These are phyloP conservation scores for Pyrenophora seminiperda DNA, from an alignment of 2,329 filamentous ascomycete genomes.

Conservation along the genomic window DNA sequence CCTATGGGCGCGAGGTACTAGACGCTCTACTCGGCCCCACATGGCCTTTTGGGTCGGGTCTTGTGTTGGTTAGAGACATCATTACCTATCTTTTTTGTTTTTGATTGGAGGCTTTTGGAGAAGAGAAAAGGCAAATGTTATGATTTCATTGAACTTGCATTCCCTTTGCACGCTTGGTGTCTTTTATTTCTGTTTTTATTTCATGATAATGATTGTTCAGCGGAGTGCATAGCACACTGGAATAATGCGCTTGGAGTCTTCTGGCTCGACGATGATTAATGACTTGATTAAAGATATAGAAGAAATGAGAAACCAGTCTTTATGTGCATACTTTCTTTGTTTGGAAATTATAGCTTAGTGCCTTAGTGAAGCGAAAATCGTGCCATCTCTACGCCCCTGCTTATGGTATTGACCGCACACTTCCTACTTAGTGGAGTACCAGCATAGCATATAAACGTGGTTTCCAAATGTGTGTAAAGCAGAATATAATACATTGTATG, in stretches of 20 bases:
- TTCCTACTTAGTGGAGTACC: no score
- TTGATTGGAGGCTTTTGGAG: background rate
- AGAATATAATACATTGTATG: no score
- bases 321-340: background rate
- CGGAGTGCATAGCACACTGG: background rate
- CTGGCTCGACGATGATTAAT: slow-evolving; percentile 13
- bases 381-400: no score
- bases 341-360: background rate
- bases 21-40: slow-evolving; percentile 2
- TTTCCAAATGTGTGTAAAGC: no score
- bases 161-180: background rate
- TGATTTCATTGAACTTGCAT: background rate
- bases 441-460: no score
- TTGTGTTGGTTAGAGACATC: slow-evolving; percentile 3
- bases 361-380: no score
- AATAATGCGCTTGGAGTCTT: slow-evolving; percentile 8
- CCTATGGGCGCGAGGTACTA: slow-evolving; percentile 48
- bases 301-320: slow-evolving; percentile 1
- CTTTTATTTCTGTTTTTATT: background rate
- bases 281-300: slow-evolving; percentile 15
- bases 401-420: no score
- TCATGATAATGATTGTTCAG: background rate
- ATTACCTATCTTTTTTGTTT: slow-evolving; percentile 5
- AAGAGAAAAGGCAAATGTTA: slow-evolving; percentile 1
- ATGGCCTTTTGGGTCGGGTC: background rate